Evolutionary conservation across 306 rosid species (phyloP), one percentile per base, ranked within the genome.

Genomic region (Lathyrus sativus): DNA sequence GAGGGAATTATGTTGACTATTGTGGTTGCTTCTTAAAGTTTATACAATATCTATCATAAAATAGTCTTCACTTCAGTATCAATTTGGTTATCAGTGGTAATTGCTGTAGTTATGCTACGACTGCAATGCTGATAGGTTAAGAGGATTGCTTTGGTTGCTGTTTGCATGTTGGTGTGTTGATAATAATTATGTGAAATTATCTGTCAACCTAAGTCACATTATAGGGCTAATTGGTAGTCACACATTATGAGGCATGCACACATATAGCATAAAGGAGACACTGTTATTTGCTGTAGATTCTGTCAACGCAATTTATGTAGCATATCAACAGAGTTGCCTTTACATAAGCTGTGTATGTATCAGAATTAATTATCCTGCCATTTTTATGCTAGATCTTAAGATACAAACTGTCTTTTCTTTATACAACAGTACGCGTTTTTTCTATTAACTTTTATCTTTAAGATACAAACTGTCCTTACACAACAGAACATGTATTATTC

Each of bases 1-100:
- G 44, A 74, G 53, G 70, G 64, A 26, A 28, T 42, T 45, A 3
- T 51, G 57, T 70, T 33, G 19, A 29, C 9, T 48, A 17, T 62
- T 61, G 51, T 26, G 64, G n/a, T 78, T 71, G 26, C 78, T 55
- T 51, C 72, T 70, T 54, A 37, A 74, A 46, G 69, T 38, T 59
- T 19, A 70, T 53, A 41, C 53, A 13, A 58, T 78, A 46, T 61
- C 65, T 14, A 29, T 50, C 51, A 33, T 46, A 67, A 39, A 48
- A 48, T 62, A 55, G 59, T 77, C 45, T 68, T 51, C 4, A 28
- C 29, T 67, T 56, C 6, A 17, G 35, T 67, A 44, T 60, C 29
- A 33, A 48, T 55, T 55, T 55, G 54, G 68, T 72, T 72, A 54
- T 55, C 67, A 55, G 28, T 41, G 59, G 67, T 29, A 51, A 38